Conservation (phyloP, 1,284 basidiomycete genomes). For the Fomitopsis palustris region DNA sequence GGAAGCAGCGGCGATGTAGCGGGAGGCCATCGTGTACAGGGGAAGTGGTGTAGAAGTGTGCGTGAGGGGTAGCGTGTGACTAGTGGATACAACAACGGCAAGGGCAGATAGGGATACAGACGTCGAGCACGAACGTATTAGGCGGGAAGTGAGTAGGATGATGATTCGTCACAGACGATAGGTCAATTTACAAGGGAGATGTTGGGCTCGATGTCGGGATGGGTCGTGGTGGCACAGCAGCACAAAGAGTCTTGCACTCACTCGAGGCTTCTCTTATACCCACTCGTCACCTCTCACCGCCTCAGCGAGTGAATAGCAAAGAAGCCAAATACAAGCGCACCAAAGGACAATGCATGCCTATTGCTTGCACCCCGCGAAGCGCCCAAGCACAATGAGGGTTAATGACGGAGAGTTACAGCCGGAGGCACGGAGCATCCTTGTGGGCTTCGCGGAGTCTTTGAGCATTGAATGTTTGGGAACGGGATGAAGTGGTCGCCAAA, state of each 20-base stretch:
- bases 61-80: not conserved
- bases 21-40: slow-evolving; percentile 3
- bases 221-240: not conserved
- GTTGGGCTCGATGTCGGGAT: not conserved
- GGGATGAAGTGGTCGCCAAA: not conserved
- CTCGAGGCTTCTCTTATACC: not conserved
- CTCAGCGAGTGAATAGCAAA: not conserved
- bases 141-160: not conserved
- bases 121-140: not conserved
- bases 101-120: not conserved
- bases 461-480: not conserved
- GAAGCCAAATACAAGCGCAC: not conserved
- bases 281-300: not conserved
- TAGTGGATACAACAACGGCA: not conserved
- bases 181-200: not conserved
- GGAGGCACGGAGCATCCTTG: not conserved
- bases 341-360: not conserved
- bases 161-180: not conserved
- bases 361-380: not conserved
- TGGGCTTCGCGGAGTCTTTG: not conserved
- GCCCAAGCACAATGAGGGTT: not conserved
- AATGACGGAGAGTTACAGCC: not conserved
- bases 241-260: not conserved
- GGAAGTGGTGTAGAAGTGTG: slow-evolving; percentile 11
- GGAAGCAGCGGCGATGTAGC: slow-evolving; percentile 2